These are phyloP conservation scores for Lenwebbia sp. DNA, from an alignment of 345 rosid genomes.

Conservation along the genomic window DNA sequence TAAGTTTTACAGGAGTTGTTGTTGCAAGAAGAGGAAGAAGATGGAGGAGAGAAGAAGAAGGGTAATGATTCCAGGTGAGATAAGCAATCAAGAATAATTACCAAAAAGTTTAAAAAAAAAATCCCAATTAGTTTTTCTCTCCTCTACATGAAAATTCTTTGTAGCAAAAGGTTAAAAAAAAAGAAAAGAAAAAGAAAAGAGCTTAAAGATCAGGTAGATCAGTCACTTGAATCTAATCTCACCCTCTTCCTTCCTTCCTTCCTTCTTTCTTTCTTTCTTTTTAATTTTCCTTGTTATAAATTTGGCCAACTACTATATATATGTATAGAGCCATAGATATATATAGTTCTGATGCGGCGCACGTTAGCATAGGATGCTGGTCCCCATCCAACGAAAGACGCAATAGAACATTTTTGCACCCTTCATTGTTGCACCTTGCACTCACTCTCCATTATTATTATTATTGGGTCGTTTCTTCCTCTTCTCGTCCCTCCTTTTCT, in stretches of 20 bases:
- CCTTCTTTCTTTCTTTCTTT: constrained; percentile 5
- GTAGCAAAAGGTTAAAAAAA: constrained; percentile 19
- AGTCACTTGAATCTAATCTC: constrained; percentile 16
- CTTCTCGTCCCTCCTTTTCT: background rate
- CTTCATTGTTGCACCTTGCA: constrained; percentile 14
- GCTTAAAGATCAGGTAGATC: background rate
- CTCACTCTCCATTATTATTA: background rate
- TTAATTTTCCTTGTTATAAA: background rate
- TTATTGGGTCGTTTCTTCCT: constrained; percentile 4
- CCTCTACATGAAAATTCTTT: constrained; percentile 23
- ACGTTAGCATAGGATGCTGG: constrained; percentile 67
- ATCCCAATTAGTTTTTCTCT: background rate
- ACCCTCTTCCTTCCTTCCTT: background rate
- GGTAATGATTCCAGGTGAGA: constrained; percentile 51
- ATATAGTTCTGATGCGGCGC: constrained; percentile 49
- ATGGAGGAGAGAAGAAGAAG: constrained; percentile 16
- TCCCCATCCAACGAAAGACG: constrained; percentile 2
- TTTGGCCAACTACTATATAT: background rate
- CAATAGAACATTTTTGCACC: constrained; percentile 6
- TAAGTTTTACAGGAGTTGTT: constrained; percentile 7
- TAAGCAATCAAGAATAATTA: background rate
- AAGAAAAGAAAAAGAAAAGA: background rate
- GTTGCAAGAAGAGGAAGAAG: constrained; percentile 3
- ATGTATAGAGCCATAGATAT: background rate
- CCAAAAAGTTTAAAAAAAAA: background rate